Evolutionary conservation across 257 asterid genomes (phyloP), one percentile per base, ranked within the genome.

Genomic region (Verbena officinalis): DNA sequence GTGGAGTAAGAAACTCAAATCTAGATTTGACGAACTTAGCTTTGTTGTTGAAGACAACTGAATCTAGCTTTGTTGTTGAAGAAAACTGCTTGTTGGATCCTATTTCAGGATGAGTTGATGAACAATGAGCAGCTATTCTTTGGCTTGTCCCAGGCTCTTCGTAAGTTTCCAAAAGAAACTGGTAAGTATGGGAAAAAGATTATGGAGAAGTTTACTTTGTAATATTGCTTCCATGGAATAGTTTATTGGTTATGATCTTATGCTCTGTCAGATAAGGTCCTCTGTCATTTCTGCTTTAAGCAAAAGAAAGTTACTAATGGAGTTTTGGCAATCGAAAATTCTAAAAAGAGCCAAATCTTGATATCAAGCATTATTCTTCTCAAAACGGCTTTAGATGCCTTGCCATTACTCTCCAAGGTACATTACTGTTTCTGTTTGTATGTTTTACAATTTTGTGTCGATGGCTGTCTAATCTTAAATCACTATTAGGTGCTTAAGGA

Each of bases 241-340:
- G 74, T 24, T 73, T 20, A 53, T 49, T 70, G 71, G 62, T 67
- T 58, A 46, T 74, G 64, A 49, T 67, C 31, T 46, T 23, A 34
- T 68, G 62, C 69, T 68, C 65, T 55, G 4, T 81, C 88, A 92
- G 98, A 93, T 83, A 87, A 92, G 88, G 96, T 93, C 75, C 94
- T 93, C 62, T 93, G 98, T 76, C 96, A 93, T 80, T 93, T 93
- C 81, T 93, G 99, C 87, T 93, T 93, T 74, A 90, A 90, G 81
- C 95, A 94, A 71, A 90, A 87, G 86, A 90, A 79, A 73, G 95
- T 93, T 46, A 82, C 88, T 17, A 90, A 73, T 70, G 96, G 65
- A 51, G 85, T 93, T 62, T 65, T 87, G 84, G 83, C 85, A 70
- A 77, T 50, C 44, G 95, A 86, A 78, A 81, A 77, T 75, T 81